Conservation (phyloP, 1,284 basidiomycete species). For the Athelia psychrophila region DNA sequence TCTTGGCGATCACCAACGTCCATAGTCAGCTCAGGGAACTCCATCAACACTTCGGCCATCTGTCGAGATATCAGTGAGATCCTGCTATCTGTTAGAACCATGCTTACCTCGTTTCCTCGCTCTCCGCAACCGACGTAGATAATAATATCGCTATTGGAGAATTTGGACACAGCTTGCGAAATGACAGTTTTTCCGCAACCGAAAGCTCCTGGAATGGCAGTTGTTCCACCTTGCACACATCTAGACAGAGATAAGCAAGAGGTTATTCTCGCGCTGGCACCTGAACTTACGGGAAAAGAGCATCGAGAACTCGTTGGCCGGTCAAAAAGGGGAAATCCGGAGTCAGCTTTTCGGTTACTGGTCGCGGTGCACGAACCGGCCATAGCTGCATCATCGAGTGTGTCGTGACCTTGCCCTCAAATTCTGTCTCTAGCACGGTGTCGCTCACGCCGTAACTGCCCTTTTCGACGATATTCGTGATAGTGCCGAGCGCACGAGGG, state of each 20-base stretch:
- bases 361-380: slow-evolving; percentile 98
- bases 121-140: slow-evolving; percentile 98
- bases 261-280: slow-evolving; percentile 1
- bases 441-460: slow-evolving; percentile 96
- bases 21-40: slow-evolving; percentile 96
- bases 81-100: slow-evolving; percentile 5
- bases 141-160: slow-evolving; percentile 99
- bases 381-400: slow-evolving; percentile 98
- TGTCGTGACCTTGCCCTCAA: slow-evolving; percentile 91
- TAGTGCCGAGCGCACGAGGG: slow-evolving; percentile 92
- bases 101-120: slow-evolving; percentile 78
- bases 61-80: slow-evolving; percentile 25
- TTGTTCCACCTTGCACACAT: slow-evolving; percentile 98
- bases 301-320: slow-evolving; percentile 96
- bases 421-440: slow-evolving; percentile 95
- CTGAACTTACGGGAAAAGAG: slow-evolving; percentile 83
- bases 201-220: slow-evolving; percentile 98
- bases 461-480: slow-evolving; percentile 93
- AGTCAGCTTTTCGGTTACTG: slow-evolving; percentile 91
- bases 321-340: slow-evolving; percentile 93
- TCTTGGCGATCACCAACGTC: slow-evolving; percentile 91
- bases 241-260: slow-evolving; percentile 32
- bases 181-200: slow-evolving; percentile 98
- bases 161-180: slow-evolving; percentile 97
- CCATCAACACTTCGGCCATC: slow-evolving; percentile 99